Evolutionary conservation across 1,284 basidiomycete genomes (phyloP).

Genomic region (Apiotrichum akiyoshidainum): DNA sequence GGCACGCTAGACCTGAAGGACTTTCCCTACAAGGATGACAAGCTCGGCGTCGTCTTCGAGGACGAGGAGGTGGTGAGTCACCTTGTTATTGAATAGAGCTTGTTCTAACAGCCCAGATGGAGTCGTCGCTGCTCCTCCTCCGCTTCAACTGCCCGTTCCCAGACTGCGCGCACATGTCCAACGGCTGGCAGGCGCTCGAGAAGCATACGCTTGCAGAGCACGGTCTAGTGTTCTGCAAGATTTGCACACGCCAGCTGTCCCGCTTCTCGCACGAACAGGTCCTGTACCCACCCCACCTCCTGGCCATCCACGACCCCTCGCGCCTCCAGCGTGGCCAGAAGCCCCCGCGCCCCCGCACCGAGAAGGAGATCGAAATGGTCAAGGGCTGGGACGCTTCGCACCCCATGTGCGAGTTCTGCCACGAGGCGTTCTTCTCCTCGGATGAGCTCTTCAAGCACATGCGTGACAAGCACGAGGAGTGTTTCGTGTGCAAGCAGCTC

Average conservation of each 20-base stretch:
- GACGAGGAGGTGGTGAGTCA: conserved; percentile 68
- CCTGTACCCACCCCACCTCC: conserved; percentile 67
- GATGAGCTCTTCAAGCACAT: conserved; percentile 95
- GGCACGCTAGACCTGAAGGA: conserved; percentile 41
- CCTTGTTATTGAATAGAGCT: not conserved
- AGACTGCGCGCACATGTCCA: conserved; percentile 76
- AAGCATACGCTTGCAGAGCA: conserved; percentile 59
- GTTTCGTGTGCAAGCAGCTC: conserved; percentile 84
- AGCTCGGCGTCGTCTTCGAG: conserved; percentile 81
- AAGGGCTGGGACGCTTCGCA: conserved; percentile 49
- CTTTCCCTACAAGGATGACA: conserved; percentile 66
- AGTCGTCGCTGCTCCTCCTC: conserved; percentile 85
- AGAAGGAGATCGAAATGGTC: conserved; percentile 45
- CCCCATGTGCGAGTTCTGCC: conserved; percentile 67
- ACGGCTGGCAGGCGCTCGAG: conserved; percentile 85
- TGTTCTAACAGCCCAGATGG: conserved; percentile 59
- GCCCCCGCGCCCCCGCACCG: conserved; percentile 39
- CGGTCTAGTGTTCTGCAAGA: conserved; percentile 74
- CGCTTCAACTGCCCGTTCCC: conserved; percentile 80
- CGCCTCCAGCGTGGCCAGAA: conserved; percentile 56
- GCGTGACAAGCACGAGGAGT: conserved; percentile 92
- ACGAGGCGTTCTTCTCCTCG: conserved; percentile 80
- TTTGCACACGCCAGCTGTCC: conserved; percentile 87
- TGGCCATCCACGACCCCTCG: conserved; percentile 76
- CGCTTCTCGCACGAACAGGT: conserved; percentile 95